Base-by-base conservation (phyloP, 1,284 basidiomycete genomes). In the Phaffia rhodozyma region DNA sequence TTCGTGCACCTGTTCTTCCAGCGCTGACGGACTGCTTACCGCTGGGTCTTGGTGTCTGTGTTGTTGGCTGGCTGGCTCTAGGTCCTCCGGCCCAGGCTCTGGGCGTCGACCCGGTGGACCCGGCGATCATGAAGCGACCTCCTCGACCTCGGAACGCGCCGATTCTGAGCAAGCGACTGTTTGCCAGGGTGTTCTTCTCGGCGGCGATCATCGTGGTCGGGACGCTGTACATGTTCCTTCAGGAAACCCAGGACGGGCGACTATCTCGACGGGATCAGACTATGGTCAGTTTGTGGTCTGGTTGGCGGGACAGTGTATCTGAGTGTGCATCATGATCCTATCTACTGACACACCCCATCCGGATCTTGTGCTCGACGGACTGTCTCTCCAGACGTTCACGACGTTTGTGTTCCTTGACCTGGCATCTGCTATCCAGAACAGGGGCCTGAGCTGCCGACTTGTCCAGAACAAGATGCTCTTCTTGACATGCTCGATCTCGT, bases 361-460 rank as follows among this genome's bases (percentile, higher is more conserved):
- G 32, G 32, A 9, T 34, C 32, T 34, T 34, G 4, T 9, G 32
- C 4, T 34, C 32, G 9, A 34, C 32, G n/a, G n/a, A n/a, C n/a
- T n/a, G 20, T 27, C 53, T 23, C 55, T 43, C 38, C 71, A 93
- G 91, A 97, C 93, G 4, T 98, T 98, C 75, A 90, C 91, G 21
- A 87, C 85, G 72, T 97, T 97, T 76, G 94, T 98, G 64, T 89
- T 97, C 79, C 85, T 98, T 66, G 94, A 97, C 76, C 83, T 98
- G 50, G 88, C 91, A 1, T 94, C 91, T 27, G 94, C 94, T 0
- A 76, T 97, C 23, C 94, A 97, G 75, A 96, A 91, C 75, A 86
- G 94, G 55, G 91, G 92, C 9, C 81, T 96, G 9, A 85, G 85
- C 25, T 90, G 87, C 69, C 83, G 83, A 11, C 72, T 91, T 29